phyloP scores from a whole-genome alignment of 31 red algal species.

The Porphyra umbilicalis region DNA sequence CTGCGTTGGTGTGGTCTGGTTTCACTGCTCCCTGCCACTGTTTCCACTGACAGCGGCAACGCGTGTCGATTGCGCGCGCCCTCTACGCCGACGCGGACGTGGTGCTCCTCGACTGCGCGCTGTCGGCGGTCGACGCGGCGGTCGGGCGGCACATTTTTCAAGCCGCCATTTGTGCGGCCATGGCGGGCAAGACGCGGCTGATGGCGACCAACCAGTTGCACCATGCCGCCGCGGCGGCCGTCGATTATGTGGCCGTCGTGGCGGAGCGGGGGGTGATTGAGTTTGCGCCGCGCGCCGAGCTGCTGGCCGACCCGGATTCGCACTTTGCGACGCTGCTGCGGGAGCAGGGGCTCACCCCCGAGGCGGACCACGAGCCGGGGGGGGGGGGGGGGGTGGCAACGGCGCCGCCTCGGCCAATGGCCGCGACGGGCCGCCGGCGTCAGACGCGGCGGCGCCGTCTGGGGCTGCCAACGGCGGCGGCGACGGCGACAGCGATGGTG shows the following conservation, averaged over 20 bases:
- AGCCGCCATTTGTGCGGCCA: slow-evolving; percentile 43
- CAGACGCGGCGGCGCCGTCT: background rate
- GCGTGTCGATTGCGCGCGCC: slow-evolving; percentile 71
- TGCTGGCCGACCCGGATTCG: slow-evolving; percentile 32
- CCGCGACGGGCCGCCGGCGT: too few relatives aligned
- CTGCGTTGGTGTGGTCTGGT: too few relatives aligned
- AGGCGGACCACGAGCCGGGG: background rate
- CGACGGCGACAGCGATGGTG: background rate
- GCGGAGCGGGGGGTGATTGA: slow-evolving; percentile 47
- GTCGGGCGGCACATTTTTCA: slow-evolving; percentile 73
- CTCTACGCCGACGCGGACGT: slow-evolving; percentile 87
- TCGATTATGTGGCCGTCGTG: slow-evolving; percentile 64
- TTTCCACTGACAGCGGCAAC: slow-evolving; percentile 74
- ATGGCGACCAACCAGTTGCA: slow-evolving; percentile 87
- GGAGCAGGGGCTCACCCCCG: background rate
- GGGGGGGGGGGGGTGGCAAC: too few relatives aligned
- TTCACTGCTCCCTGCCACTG: too few relatives aligned
- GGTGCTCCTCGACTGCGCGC: slow-evolving; percentile 75
- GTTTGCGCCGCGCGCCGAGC: slow-evolving; percentile 27
- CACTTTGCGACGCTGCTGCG: slow-evolving; percentile 39
- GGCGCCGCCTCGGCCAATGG: too few relatives aligned
- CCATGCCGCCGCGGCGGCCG: slow-evolving; percentile 47
- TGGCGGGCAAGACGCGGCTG: slow-evolving; percentile 53
- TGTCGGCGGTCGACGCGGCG: slow-evolving; percentile 81
- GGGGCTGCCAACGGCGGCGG: background rate